Evolutionary conservation across 208 protist genomes (phyloP), one percentile per base, ranked within the genome.

Genomic region (Trypanosoma scelopori): DNA sequence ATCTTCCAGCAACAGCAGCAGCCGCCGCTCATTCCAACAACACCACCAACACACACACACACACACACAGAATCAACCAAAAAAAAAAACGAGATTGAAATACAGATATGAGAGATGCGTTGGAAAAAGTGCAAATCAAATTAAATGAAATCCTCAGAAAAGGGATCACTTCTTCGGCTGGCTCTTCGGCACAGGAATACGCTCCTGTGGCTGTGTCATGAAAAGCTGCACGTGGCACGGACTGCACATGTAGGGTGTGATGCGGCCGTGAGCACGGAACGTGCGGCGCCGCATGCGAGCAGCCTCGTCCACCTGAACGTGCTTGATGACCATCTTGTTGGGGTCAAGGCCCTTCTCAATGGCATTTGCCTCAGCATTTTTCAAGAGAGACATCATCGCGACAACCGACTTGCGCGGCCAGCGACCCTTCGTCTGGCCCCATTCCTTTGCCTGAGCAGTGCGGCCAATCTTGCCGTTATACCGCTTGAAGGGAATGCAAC

Each of bases 211-310:
- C 77, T 94, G 80, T 15, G 82, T 82, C 84, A 93, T 93, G 65
- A 85, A 85, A 58, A 82, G 76, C 57, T 82, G 70, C 52, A 76
- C 70, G 39, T 81, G 77, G 56, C 97, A 81, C 18, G 87, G 83
- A 84, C 97, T 97, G 87, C 89, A 93, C 92, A 97, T 97, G 90
- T 89, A 97, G 49, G 92, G 89, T 22, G 81, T 82, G 66, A 98
- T 98, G 74, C 95, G 89, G 59, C 96, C 96, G 77, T 98, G 96
- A 50, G 96, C 96, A 78, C 96, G 89, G 83, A 96, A 98, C 45
- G 94, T 97, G 74, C 95, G 87, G 78, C 96, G 88, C 68, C 96
- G 89, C 78, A 94, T 89, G 71, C 83, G 87, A 55, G 82, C 69
- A 50, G 95, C 96, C 76, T 93, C 62, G 60, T 98, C 84, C 20